A percentile compares a stretch with the other conserved stretches of the same genome.
These are phyloP conservation scores for Sugiyamaella japonica DNA, from an alignment of 1,139 yeast genomes.

Conservation along the genomic window DNA sequence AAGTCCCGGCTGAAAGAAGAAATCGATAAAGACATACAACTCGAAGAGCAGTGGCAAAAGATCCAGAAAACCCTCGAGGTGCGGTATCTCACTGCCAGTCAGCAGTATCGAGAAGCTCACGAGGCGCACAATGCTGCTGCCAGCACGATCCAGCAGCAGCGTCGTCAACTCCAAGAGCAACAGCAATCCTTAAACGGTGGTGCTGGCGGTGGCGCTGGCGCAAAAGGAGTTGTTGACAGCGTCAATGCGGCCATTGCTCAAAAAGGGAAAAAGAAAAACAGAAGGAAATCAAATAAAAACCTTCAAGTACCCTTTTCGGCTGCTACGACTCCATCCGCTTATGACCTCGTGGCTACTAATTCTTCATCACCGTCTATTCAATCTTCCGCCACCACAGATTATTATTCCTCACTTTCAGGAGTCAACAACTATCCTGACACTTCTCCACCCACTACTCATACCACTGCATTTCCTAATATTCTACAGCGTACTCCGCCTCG, in stretches of 20 bases:
- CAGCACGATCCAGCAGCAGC: slow-evolving; percentile 16
- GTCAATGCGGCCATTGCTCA: slow-evolving; percentile 22
- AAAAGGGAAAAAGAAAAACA: slow-evolving; percentile 18
- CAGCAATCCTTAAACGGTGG: slow-evolving; percentile 1
- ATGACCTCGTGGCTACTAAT: slow-evolving; percentile 2
- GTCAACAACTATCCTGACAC: not conserved
- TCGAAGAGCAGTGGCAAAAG: slow-evolving; percentile 39
- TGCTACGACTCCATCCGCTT: slow-evolving; percentile 4
- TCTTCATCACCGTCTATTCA: slow-evolving; percentile 6
- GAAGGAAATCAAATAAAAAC: slow-evolving; percentile 16
- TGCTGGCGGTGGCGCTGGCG: not conserved
- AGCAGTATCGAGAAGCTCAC: slow-evolving; percentile 37
- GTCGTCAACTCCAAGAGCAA: slow-evolving; percentile 5
- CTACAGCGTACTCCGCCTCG: slow-evolving; percentile 1
- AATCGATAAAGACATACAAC: slow-evolving; percentile 29
- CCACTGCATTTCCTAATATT: slow-evolving; percentile 5
- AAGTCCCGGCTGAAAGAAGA: slow-evolving; percentile 29
- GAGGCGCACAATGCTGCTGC: slow-evolving; percentile 24
- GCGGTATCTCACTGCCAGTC: slow-evolving; percentile 38
- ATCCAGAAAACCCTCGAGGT: slow-evolving; percentile 40
- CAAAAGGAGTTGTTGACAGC: slow-evolving; percentile 24
- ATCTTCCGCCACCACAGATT: slow-evolving; percentile 4
- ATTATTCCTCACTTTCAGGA: not conserved
- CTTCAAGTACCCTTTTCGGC: slow-evolving; percentile 8
- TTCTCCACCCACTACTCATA: not conserved